These are phyloP conservation scores for Neopestalotiopsis sp. DNA, from an alignment of 2,329 filamentous ascomycete species.

Conservation along the genomic window DNA sequence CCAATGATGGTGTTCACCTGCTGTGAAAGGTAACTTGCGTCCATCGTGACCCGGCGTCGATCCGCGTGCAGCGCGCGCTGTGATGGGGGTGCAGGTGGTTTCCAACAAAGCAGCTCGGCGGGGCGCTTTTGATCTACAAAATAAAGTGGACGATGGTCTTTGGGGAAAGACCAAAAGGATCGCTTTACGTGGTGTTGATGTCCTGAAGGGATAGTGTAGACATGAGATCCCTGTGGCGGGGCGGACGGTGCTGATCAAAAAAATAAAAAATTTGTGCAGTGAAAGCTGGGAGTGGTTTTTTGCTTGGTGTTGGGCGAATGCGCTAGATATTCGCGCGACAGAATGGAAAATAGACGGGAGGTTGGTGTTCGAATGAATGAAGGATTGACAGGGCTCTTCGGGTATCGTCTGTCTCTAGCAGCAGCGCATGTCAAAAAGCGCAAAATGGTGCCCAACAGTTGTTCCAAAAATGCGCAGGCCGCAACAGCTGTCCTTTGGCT, in stretches of 20 bases:
- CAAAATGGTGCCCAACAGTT: not conserved
- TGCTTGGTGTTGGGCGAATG: not conserved
- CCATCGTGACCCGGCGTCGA: conserved; percentile 61
- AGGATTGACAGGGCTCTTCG: not conserved
- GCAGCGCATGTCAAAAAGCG: not conserved
- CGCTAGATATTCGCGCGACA: not conserved
- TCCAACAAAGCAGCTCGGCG: not conserved
- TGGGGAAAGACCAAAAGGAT: not conserved
- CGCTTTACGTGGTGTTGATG: not conserved
- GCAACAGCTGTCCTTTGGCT: not conserved
- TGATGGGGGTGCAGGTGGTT: not conserved
- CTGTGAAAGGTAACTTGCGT: conserved; percentile 90
- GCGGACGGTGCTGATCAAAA: not conserved
- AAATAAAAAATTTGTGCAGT: not conserved
- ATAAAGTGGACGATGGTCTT: not conserved
- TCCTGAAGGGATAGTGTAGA: not conserved
- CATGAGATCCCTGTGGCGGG: conserved; percentile 1
- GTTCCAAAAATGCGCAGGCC: not conserved
- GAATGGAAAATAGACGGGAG: not conserved
- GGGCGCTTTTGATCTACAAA: not conserved
- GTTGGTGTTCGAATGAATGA: not conserved
- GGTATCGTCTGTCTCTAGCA: not conserved
- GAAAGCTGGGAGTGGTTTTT: not conserved
- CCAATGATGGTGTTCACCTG: conserved; percentile 94
- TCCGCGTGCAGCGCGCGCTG: conserved; percentile 10